phyloP scores from a whole-genome alignment of 768 basidiomycete species.

The Mrakia blollopis region DNA sequence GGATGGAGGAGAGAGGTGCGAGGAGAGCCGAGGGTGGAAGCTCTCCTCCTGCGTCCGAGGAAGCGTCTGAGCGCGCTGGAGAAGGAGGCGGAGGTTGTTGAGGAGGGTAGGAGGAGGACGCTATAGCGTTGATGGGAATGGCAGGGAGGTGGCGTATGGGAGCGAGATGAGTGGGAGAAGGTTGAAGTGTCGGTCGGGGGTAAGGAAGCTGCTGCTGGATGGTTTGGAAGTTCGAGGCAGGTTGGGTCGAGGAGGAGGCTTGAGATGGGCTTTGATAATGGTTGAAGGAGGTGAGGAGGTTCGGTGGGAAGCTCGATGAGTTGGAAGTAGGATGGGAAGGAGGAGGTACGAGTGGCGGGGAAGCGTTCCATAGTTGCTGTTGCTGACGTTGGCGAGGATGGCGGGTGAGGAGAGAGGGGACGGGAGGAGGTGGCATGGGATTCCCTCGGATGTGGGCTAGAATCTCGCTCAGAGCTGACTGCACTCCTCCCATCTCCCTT shows the following conservation, averaged over 20 bases:
- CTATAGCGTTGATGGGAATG: not conserved
- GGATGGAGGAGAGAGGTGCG: constrained; percentile 20
- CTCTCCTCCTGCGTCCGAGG: constrained; percentile 1
- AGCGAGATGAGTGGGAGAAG: not conserved
- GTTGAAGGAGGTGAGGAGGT: not conserved
- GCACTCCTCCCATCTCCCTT: constrained; percentile 9
- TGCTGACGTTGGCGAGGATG: not conserved
- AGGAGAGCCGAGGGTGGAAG: constrained; percentile 9
- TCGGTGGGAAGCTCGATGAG: not conserved
- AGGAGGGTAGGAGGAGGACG: not conserved
- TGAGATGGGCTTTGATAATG: no score
- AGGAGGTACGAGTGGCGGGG: not conserved
- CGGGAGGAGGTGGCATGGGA: not conserved
- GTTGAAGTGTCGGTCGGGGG: not conserved
- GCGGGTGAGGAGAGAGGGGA: not conserved
- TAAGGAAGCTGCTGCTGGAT: not conserved
- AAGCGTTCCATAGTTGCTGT: not conserved
- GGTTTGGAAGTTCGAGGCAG: not conserved
- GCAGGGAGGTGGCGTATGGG: not conserved
- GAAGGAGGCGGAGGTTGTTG: not conserved
- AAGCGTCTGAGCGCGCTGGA: constrained; percentile 4
- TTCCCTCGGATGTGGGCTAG: not conserved
- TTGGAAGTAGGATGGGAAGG: not conserved
- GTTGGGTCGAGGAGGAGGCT: not conserved
- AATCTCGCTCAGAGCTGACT: not conserved